Conservation (phyloP, 2,329 filamentous ascomycete species). For the Penicillium occitanis region DNA sequence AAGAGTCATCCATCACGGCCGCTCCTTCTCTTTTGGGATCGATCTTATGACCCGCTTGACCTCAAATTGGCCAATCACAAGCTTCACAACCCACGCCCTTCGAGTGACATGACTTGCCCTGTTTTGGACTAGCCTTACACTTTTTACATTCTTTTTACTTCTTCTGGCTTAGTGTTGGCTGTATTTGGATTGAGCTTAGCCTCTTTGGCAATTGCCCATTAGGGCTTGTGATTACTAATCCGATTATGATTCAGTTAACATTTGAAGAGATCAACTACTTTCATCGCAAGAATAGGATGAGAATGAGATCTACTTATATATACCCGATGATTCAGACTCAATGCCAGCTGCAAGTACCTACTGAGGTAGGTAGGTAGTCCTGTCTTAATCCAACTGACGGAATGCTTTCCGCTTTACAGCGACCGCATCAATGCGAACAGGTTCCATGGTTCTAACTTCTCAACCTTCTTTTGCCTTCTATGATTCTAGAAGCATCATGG, state of each 20-base stretch:
- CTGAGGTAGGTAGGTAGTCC: neutral
- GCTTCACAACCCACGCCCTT: slow-evolving; percentile 11
- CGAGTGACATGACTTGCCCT: slow-evolving; percentile 18
- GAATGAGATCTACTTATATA: neutral
- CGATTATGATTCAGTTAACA: neutral
- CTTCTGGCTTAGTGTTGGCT: neutral
- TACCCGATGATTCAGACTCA: no score
- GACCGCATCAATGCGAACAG: neutral
- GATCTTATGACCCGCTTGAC: neutral
- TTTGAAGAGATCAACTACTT: neutral
- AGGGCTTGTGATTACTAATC: neutral
- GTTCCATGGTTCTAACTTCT: neutral
- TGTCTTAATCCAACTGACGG: neutral
- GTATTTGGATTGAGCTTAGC: neutral
- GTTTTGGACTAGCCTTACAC: neutral
- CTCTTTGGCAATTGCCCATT: neutral
- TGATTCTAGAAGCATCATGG: neutral
- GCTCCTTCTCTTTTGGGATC: neutral
- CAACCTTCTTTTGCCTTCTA: neutral
- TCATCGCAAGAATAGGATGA: neutral
- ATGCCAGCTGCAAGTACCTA: no score
- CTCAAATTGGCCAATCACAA: neutral
- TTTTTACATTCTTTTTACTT: neutral
- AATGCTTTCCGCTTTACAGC: neutral
- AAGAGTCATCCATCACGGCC: neutral